Evolutionary conservation across 1,284 basidiomycete genomes (phyloP).

Genomic region (Moesziomyces sp.): DNA sequence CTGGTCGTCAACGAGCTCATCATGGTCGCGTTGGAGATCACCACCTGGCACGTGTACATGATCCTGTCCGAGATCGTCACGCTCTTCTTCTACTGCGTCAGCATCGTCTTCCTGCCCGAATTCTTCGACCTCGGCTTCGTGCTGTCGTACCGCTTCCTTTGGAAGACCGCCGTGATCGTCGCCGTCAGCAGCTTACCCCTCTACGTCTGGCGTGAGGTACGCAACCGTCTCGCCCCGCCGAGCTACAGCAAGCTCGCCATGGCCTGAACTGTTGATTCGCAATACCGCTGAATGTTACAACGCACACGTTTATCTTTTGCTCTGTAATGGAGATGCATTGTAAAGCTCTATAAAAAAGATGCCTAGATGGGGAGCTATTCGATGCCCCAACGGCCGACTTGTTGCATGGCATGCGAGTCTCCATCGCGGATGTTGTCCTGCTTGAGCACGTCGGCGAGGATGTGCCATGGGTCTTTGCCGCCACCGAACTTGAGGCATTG

Average conservation of each 20-base stretch:
- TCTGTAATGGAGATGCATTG: constrained; percentile 1
- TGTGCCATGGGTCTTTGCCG: constrained; percentile 90
- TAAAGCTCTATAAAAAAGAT: neutral
- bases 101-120: constrained; percentile 92
- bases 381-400: constrained; percentile 75
- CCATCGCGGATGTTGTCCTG: constrained; percentile 56
- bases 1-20: constrained; percentile 96
- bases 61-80: constrained; percentile 90
- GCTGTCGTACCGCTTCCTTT: constrained; percentile 84
- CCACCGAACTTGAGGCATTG: constrained; percentile 85
- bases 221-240: constrained; percentile 87
- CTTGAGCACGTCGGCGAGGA: constrained; percentile 80
- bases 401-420: constrained; percentile 81
- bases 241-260: constrained; percentile 82
- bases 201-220: constrained; percentile 88
- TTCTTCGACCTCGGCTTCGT: constrained; percentile 98
- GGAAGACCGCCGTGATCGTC: constrained; percentile 89
- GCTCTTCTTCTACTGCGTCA: constrained; percentile 86
- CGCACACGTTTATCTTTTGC: neutral
- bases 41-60: constrained; percentile 98
- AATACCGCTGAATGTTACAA: neutral
- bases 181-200: constrained; percentile 88
- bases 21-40: constrained; percentile 98
- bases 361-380: constrained; percentile 2
- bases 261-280: constrained; percentile 21